These are phyloP conservation scores for Selenicereus undatus DNA, from an alignment of 148 eudicot species.

Conservation along the genomic window DNA sequence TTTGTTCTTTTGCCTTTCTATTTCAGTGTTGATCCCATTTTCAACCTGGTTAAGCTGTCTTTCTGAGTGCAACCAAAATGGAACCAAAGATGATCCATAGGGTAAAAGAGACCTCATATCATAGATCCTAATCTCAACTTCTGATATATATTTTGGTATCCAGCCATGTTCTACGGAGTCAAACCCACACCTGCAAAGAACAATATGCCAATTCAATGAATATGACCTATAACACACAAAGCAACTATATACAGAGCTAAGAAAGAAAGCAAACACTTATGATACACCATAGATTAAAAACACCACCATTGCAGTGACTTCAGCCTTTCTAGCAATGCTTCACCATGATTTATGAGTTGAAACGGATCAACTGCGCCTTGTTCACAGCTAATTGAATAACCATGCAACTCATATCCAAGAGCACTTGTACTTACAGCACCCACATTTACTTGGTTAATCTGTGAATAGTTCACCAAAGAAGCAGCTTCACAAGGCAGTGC, in stretches of 20 bases:
- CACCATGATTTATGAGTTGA: constrained; percentile 45
- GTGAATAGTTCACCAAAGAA: constrained; percentile 24
- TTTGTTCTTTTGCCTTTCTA: constrained; percentile 29
- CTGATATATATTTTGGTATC: constrained; percentile 47
- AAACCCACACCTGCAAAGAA: constrained; percentile 40
- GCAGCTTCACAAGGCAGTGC: constrained; percentile 25
- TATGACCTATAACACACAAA: neutral
- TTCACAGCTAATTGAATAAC: constrained; percentile 25
- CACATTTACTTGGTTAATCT: constrained; percentile 19
- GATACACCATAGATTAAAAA: constrained; percentile 3
- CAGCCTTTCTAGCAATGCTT: constrained; percentile 65
- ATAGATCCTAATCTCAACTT: constrained; percentile 73
- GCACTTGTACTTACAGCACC: constrained; percentile 20
- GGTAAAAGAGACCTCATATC: constrained; percentile 68
- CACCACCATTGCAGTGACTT: constrained; percentile 49
- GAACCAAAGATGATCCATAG: constrained; percentile 60
- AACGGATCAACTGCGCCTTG: constrained; percentile 40
- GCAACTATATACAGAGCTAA: neutral
- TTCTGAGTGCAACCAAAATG: constrained; percentile 87
- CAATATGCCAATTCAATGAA: constrained; percentile 4
- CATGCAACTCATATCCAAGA: constrained; percentile 28
- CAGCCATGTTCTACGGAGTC: constrained; percentile 34
- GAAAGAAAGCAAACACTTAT: neutral
- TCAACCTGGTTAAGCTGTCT: constrained; percentile 58
- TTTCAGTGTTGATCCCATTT: constrained; percentile 42